Percentiles rank a stretch among this genome's conserved stretches.
Conservation (phyloP, 768 basidiomycete genomes). For the Suillus lakei region DNA sequence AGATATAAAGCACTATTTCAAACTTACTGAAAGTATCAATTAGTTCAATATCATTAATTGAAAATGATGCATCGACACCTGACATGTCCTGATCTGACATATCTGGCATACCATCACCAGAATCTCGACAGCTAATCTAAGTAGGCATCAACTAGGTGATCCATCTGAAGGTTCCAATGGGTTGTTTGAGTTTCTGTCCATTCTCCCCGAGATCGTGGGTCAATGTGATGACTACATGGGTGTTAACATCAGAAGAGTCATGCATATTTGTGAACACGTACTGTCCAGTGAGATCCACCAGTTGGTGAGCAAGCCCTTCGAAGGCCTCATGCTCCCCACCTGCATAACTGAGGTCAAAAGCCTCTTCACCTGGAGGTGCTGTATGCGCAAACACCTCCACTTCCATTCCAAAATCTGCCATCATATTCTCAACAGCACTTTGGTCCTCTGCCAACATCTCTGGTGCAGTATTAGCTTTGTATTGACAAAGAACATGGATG, state of each 20-base stretch:
- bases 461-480: too few species aligned
- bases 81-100: too few species aligned
- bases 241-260: neutral
- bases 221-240: too few species aligned
- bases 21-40: slow-evolving; percentile 9
- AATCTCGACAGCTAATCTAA: neutral
- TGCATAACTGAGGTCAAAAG: too few species aligned
- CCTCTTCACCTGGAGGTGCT: too few species aligned
- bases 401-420: too few species aligned
- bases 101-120: slow-evolving; percentile 4
- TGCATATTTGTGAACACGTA: neutral
- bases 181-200: neutral
- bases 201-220: too few species aligned
- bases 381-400: too few species aligned
- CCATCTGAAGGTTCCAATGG: neutral
- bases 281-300: slow-evolving; percentile 4
- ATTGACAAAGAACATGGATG: too few species aligned
- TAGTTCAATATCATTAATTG: neutral
- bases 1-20: neutral
- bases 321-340: too few species aligned
- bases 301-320: neutral
- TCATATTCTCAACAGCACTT: too few species aligned
- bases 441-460: too few species aligned
- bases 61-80: neutral
- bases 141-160: neutral